These are phyloP conservation scores for Cladophialophora chaetospira DNA, from an alignment of 2,329 filamentous ascomycete genomes.

Conservation along the genomic window DNA sequence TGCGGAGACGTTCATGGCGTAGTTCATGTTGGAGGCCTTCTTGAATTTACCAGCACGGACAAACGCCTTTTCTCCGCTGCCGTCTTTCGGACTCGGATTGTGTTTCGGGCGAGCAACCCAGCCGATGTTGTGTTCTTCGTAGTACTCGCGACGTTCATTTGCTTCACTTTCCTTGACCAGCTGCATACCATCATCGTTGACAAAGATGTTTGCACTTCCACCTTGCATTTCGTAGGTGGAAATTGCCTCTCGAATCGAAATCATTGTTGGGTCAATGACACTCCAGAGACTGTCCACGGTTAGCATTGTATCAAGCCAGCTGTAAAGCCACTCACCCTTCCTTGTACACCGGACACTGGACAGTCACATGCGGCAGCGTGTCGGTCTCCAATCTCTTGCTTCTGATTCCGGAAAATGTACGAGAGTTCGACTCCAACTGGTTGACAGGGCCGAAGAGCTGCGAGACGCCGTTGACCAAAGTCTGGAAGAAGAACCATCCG, in stretches of 20 bases:
- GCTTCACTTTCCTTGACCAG: conserved; percentile 46
- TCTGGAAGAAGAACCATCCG: conserved; percentile 53
- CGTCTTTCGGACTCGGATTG: conserved; percentile 46
- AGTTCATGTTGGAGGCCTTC: conserved; percentile 77
- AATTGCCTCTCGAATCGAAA: conserved; percentile 60
- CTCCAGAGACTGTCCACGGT: conserved; percentile 45
- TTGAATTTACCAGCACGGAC: conserved; percentile 66
- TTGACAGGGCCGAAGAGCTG: conserved; percentile 48
- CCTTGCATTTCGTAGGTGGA: conserved; percentile 59
- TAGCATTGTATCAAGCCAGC: background rate
- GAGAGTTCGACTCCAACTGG: conserved; percentile 47
- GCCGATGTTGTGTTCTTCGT: conserved; percentile 53
- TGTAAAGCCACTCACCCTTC: conserved; percentile 55
- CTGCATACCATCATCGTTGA: conserved; percentile 46
- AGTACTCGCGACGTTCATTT: conserved; percentile 49
- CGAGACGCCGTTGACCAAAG: conserved; percentile 43
- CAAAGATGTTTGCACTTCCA: conserved; percentile 42
- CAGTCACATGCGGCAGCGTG: conserved; percentile 58
- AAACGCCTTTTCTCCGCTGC: conserved; percentile 23
- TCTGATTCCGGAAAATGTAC: conserved; percentile 44
- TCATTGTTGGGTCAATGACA: conserved; percentile 63
- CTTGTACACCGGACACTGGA: conserved; percentile 88
- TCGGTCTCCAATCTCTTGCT: conserved; percentile 32
- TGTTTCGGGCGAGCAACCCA: conserved; percentile 54
- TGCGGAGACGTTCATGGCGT: conserved; percentile 62